Base-by-base conservation (phyloP, 768 basidiomycete species). In the Leccinum boreale region DNA sequence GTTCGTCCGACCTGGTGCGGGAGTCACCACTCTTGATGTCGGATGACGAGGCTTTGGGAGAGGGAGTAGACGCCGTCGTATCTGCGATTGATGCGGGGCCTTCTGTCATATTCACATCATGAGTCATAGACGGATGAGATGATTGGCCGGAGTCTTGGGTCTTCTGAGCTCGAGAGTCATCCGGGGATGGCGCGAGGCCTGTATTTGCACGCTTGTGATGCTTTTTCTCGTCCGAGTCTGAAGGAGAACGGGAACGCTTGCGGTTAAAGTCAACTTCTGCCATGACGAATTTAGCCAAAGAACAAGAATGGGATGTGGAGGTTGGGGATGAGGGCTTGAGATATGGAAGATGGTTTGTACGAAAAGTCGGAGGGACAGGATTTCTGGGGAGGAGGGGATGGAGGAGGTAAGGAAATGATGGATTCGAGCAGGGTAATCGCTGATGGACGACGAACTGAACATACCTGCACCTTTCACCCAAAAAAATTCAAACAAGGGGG, bases 241-340 rank as follows among this genome's bases (percentile, higher is more conserved):
- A 90, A 58, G 89, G 86, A 53, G 90, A 92, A 70, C 90, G 90
- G 65, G 90, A 92, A 69, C 90, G 83, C 76, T 92, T 92, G 77
- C 90, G 87, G 73, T 80, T 89, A 65, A 81, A 80, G 79, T 91
- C 89, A 79, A 84, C 82, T 81, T 90, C 89, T 90, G 87, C 85
- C 89, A 90, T 90, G 74, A 80, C 83, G 81, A 80, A 81, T 81
- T 82, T 70, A 85, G 79, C 62, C 60, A 73, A 76, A 71, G 66
- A 73, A 74, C 70, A 72, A 65, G 62, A 64, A 67, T 61, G 69
- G 62, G 56, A 65, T 70, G 78, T 67, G 72, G 72, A 67, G 69
- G 70, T 73, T 72, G 65, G 70, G 73, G 74, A 74, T 75, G 75
- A 70, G 75, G 74, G 71, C 73, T 75, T 76, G 76, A 76, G 72